Conservation (phyloP, 1,284 basidiomycete genomes). For the Moesziomyces sp. region DNA sequence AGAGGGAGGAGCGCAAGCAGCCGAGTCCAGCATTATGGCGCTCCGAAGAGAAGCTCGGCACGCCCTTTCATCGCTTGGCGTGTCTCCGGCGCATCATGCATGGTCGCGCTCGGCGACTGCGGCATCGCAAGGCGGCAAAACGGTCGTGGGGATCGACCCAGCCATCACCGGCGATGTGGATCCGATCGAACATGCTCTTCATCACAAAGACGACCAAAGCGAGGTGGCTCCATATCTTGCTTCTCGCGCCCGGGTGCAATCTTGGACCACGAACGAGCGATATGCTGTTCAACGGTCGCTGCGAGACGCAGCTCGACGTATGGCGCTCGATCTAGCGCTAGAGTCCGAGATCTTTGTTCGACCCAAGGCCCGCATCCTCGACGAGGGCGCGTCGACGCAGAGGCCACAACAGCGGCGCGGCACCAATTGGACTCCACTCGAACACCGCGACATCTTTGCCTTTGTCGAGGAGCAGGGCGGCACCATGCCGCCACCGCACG, state of each 20-base stretch:
- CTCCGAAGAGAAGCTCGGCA: conserved; percentile 23
- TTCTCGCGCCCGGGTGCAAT: conserved; percentile 1
- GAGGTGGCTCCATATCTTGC: conserved; percentile 12
- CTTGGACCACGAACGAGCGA: conserved; percentile 11
- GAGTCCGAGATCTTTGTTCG: conserved; percentile 30
- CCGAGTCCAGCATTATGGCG: conserved; percentile 4
- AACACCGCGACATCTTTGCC: conserved; percentile 31
- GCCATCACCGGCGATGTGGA: neutral
- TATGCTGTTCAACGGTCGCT: conserved; percentile 10
- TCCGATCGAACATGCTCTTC: conserved; percentile 12
- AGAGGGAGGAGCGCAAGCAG: neutral
- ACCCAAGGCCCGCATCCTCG: conserved; percentile 25
- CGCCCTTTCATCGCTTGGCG: conserved; percentile 10
- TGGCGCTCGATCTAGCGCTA: conserved; percentile 27
- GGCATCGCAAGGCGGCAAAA: neutral
- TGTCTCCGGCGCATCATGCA: conserved; percentile 4
- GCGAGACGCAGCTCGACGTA: conserved; percentile 6
- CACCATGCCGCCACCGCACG: conserved; percentile 32
- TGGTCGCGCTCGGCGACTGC: conserved; percentile 14
- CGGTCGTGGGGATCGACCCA: neutral
- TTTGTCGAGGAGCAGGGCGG: conserved; percentile 38
- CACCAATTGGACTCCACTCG: conserved; percentile 40
- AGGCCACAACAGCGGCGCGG: conserved; percentile 22
- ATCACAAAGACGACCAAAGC: neutral
- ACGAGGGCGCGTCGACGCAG: conserved; percentile 28